Percentiles rank a stretch among this genome's conserved stretches.
Conservation (phyloP, 2,329 filamentous ascomycete genomes). For the Cytospora mali region DNA sequence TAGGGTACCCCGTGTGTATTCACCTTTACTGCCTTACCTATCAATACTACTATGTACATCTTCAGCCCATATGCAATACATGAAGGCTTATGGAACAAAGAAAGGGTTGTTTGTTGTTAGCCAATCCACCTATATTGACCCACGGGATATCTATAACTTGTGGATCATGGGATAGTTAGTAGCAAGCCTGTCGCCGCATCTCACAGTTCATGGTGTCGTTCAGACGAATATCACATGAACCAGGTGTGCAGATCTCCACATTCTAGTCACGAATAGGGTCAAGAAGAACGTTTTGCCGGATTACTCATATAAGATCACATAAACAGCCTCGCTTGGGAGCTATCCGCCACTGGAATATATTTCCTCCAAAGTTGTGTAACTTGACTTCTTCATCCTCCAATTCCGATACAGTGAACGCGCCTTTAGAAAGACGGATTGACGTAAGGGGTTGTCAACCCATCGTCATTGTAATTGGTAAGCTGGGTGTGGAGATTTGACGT, state of each 20-base stretch:
- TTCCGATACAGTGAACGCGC: not conserved
- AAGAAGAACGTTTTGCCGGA: not conserved
- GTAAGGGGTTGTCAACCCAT: conserved; percentile 6
- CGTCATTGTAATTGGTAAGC: conserved; percentile 1
- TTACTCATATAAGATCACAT: not conserved
- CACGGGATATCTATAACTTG: not conserved
- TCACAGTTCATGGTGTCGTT: not conserved
- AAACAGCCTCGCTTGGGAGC: not conserved
- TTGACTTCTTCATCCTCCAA: no score
- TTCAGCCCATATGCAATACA: no score
- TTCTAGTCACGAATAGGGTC: not conserved
- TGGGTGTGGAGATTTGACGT: not conserved
- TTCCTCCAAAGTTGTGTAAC: not conserved
- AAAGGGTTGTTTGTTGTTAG: no score
- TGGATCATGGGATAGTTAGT: no score
- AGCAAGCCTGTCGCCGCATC: not conserved
- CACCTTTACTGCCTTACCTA: not conserved
- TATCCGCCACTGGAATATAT: not conserved
- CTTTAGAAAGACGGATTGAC: not conserved
- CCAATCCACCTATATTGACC: no score
- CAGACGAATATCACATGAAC: not conserved
- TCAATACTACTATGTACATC: no score
- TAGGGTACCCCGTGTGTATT: not conserved
- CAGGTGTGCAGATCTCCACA: not conserved
- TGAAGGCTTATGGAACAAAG: no score